Evolutionary conservation across 2,329 filamentous ascomycete species (phyloP).

Genomic region (Cladosporium sp.): DNA sequence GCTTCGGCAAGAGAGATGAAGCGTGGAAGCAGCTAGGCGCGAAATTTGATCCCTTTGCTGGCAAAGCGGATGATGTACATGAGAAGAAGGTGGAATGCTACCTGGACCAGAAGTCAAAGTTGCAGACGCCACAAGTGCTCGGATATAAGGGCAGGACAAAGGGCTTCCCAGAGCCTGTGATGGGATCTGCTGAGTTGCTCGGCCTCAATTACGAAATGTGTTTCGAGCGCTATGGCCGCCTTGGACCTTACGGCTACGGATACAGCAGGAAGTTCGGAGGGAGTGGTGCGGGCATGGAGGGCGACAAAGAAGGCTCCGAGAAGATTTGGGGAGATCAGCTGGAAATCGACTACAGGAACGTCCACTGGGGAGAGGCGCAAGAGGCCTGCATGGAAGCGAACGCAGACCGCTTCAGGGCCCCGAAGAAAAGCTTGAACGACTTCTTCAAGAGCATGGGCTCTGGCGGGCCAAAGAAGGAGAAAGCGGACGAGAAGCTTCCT

Average conservation of each 20-base stretch:
- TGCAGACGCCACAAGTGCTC: slow-evolving; percentile 65
- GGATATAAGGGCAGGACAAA: slow-evolving; percentile 73
- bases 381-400: slow-evolving; percentile 70
- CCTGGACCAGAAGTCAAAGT: slow-evolving; percentile 62
- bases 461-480: slow-evolving; percentile 25
- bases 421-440: slow-evolving; percentile 31
- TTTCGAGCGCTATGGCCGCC: slow-evolving; percentile 84
- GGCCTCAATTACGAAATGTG: slow-evolving; percentile 80
- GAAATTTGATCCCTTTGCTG: slow-evolving; percentile 64
- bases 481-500: slow-evolving; percentile 20
- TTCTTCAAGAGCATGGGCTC: slow-evolving; percentile 38
- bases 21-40: slow-evolving; percentile 22
- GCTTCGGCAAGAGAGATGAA: slow-evolving; percentile 28
- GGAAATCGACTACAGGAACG: slow-evolving; percentile 70
- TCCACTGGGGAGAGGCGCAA: slow-evolving; percentile 78
- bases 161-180: slow-evolving; percentile 77
- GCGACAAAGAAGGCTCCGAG: slow-evolving; percentile 76
- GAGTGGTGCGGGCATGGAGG: slow-evolving; percentile 77
- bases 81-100: slow-evolving; percentile 71
- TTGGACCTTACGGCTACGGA: slow-evolving; percentile 85
- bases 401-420: slow-evolving; percentile 58
- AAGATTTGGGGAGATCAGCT: slow-evolving; percentile 67
- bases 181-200: slow-evolving; percentile 82
- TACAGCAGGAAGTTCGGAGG: slow-evolving; percentile 77
- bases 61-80: slow-evolving; percentile 25